phyloP scores from a whole-genome alignment of 306 rosid genomes.

The Luffa acutangula region DNA sequence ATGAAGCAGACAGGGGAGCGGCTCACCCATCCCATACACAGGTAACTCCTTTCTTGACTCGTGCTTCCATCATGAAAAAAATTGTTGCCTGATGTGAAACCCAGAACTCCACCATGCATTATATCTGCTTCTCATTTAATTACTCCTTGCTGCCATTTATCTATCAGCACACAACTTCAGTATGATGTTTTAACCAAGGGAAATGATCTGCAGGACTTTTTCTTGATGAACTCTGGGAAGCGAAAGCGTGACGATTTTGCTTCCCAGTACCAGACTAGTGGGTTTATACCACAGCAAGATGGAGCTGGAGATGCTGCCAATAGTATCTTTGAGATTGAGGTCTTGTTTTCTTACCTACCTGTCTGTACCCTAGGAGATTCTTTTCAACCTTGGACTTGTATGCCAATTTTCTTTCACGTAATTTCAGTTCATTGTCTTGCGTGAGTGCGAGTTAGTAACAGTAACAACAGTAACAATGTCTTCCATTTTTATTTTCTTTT shows the following conservation, averaged over 20 bases:
- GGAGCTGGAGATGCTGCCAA: constrained; percentile 75
- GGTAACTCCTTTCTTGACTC: constrained; percentile 28
- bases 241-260: constrained; percentile 86
- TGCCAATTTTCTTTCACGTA: background rate
- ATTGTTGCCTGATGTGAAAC: background rate
- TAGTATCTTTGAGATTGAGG: constrained; percentile 73
- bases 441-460: background rate
- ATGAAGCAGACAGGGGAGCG: constrained; percentile 76
- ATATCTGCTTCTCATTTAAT: background rate
- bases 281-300: constrained; percentile 96
- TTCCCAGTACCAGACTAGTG: constrained; percentile 62
- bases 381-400: background rate
- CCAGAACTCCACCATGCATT: background rate
- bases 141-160: background rate
- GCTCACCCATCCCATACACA: constrained; percentile 64
- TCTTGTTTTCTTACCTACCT: constrained; percentile 1
- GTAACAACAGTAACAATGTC: background rate
- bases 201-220: constrained; percentile 59
- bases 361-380: background rate
- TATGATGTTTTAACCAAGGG: background rate
- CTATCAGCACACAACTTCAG: background rate
- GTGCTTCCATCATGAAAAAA: background rate
- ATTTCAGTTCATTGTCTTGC: background rate
- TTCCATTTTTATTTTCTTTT: background rate
- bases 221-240: constrained; percentile 54